phyloP scores from a whole-genome alignment of 345 rosid species.

The Garcia nutans region DNA sequence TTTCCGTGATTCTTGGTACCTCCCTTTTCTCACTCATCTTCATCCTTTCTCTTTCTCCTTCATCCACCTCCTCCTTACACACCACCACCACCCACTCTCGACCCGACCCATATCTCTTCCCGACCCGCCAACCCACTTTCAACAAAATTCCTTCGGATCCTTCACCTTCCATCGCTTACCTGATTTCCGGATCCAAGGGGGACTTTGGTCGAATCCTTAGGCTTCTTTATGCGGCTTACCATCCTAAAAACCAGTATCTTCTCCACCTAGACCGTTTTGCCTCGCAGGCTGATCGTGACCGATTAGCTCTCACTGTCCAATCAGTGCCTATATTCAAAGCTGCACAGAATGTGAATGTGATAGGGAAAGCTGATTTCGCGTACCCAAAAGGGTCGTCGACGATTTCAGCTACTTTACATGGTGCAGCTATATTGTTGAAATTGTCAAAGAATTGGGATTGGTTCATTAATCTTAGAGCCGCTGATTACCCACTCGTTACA shows the following conservation, averaged over 20 bases:
- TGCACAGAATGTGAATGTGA: constrained; percentile 75
- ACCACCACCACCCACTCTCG: constrained; percentile 25
- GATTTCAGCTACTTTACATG: constrained; percentile 76
- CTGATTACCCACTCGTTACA: constrained; percentile 85
- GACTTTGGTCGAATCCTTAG: constrained; percentile 71
- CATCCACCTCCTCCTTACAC: constrained; percentile 29
- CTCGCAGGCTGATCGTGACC: constrained; percentile 62
- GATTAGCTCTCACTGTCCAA: constrained; percentile 53
- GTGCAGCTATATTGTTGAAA: constrained; percentile 80
- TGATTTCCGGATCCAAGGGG: constrained; percentile 70
- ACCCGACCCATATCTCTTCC: constrained; percentile 74
- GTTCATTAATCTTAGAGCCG: constrained; percentile 66
- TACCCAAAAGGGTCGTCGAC: constrained; percentile 77
- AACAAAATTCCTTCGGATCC: constrained; percentile 54
- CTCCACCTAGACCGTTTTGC: constrained; percentile 81
- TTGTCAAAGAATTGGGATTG: constrained; percentile 79
- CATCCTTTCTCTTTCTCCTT: constrained; percentile 48
- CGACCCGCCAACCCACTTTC: constrained; percentile 42
- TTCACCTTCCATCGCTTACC: constrained; percentile 76
- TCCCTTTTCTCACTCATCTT: constrained; percentile 66
- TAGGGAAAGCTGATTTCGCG: constrained; percentile 78
- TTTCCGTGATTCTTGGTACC: constrained; percentile 54
- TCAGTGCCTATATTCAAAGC: constrained; percentile 66
- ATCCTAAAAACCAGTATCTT: constrained; percentile 78
- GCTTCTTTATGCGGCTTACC: constrained; percentile 70